These are phyloP conservation scores for Neurospora sp. DNA, from an alignment of 2,329 filamentous ascomycete species.

Conservation along the genomic window DNA sequence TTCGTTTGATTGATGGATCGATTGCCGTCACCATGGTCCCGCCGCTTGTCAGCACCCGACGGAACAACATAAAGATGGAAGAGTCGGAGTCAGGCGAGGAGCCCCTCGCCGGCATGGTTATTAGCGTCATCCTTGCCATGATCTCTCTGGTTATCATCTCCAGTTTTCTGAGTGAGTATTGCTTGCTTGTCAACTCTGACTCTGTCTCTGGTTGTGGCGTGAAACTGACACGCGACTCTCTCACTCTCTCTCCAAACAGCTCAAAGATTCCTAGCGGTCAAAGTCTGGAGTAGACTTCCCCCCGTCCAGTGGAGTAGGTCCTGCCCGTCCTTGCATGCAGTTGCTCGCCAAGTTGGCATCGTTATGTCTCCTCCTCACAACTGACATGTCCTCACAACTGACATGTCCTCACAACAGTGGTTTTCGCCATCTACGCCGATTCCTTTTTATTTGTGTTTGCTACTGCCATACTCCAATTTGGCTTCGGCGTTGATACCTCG, in stretches of 20 bases:
- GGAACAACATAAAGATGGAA: constrained; percentile 1
- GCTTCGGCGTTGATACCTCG: constrained; percentile 44
- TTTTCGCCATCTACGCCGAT: constrained; percentile 49
- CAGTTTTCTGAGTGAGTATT: constrained; percentile 13
- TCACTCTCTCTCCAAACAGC: constrained; percentile 5
- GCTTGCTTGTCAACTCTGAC: neutral
- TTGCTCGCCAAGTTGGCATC: neutral
- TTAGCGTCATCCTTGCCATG: constrained; percentile 18
- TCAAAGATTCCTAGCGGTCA: constrained; percentile 13
- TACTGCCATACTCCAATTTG: constrained; percentile 45
- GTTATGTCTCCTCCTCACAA: neutral
- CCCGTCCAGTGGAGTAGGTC: constrained; percentile 16
- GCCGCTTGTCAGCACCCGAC: constrained; percentile 1
- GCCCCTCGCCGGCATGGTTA: constrained; percentile 15
- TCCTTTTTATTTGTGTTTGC: constrained; percentile 50
- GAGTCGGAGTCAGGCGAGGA: constrained; percentile 6
- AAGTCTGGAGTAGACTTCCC: constrained; percentile 14
- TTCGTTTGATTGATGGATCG: neutral
- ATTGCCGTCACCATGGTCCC: constrained; percentile 7
- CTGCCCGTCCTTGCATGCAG: no score
- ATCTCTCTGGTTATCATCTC: constrained; percentile 17
- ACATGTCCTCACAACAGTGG: constrained; percentile 30
- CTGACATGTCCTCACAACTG: neutral
- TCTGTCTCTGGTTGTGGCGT: neutral
- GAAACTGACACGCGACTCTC: neutral